Percentiles rank a stretch among this genome's conserved stretches.
Conservation (phyloP, 2,329 filamentous ascomycete species). For the Fusarium floridanum region DNA sequence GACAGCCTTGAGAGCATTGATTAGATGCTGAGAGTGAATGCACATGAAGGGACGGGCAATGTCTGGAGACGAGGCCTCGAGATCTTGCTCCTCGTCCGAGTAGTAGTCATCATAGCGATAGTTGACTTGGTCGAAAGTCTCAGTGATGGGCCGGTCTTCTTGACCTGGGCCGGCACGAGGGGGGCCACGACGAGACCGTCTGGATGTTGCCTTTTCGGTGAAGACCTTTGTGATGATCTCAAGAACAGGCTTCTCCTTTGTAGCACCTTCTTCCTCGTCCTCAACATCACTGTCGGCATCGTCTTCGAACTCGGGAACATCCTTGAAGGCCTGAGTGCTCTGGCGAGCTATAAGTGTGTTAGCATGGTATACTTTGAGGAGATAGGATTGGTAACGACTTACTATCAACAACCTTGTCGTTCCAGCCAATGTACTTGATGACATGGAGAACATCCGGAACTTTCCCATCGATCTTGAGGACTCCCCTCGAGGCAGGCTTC, state of each 20-base stretch:
- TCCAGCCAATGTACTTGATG: conserved; percentile 54
- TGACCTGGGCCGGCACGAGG: conserved; percentile 14
- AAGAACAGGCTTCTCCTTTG: conserved; percentile 52
- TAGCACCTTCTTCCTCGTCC: conserved; percentile 21
- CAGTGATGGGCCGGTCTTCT: conserved; percentile 48
- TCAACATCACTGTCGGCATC: conserved; percentile 40
- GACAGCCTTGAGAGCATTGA: conserved; percentile 61
- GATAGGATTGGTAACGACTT: conserved; percentile 29
- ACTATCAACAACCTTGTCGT: conserved; percentile 54
- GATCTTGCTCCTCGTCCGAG: conserved; percentile 40
- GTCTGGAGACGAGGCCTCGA: conserved; percentile 45
- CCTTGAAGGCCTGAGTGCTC: conserved; percentile 54
- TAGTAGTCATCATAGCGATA: conserved; percentile 46
- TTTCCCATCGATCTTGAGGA: conserved; percentile 50
- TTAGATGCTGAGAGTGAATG: conserved; percentile 60
- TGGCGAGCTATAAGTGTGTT: conserved; percentile 51
- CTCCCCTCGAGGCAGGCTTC: conserved; percentile 8
- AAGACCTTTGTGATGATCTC: conserved; percentile 59
- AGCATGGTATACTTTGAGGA: not conserved
- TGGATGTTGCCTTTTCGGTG: conserved; percentile 17
- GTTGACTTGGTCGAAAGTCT: conserved; percentile 42
- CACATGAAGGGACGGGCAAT: conserved; percentile 55
- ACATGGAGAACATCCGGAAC: conserved; percentile 58
- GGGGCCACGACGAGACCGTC: conserved; percentile 11
- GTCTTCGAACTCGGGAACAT: conserved; percentile 48